Conservation (phyloP, 495 filamentous ascomycete genomes). For the Lophiostoma macrostomum region DNA sequence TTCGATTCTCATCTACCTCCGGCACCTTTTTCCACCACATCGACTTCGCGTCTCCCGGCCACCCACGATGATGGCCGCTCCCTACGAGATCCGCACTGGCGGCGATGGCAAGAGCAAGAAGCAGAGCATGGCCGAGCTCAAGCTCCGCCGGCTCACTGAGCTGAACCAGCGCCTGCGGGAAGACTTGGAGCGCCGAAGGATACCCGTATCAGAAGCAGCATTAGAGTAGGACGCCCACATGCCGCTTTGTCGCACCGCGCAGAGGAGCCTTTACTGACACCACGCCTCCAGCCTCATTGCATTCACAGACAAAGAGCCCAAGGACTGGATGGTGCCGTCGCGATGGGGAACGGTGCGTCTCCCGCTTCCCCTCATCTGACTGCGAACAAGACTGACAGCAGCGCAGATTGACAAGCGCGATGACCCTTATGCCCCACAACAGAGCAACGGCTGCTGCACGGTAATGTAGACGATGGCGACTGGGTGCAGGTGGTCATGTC, state of each 20-base stretch:
- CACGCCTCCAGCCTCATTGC: conserved; percentile 70
- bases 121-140: conserved; percentile 97
- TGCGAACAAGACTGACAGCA: conserved; percentile 24
- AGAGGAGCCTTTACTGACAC: conserved; percentile 5
- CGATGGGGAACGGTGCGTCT: conserved; percentile 84
- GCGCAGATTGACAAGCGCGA: conserved; percentile 77
- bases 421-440: conserved; percentile 94
- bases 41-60: background rate
- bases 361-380: background rate
- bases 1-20: background rate
- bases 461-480: conserved; percentile 67
- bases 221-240: conserved; percentile 67
- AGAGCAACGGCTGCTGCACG: conserved; percentile 83
- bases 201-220: conserved; percentile 90
- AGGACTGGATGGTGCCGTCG: conserved; percentile 97
- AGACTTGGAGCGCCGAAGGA: conserved; percentile 89
- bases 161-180: conserved; percentile 91
- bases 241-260: background rate
- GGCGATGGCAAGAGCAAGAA: conserved; percentile 83
- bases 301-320: conserved; percentile 86
- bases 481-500: conserved; percentile 22
- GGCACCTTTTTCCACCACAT: background rate
- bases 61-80: conserved; percentile 40
- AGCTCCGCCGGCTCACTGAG: conserved; percentile 91
- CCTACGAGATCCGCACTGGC: conserved; percentile 43